Conservation (phyloP, 371 early-diverging fungal genomes). For the Catenaria anguillulae region DNA sequence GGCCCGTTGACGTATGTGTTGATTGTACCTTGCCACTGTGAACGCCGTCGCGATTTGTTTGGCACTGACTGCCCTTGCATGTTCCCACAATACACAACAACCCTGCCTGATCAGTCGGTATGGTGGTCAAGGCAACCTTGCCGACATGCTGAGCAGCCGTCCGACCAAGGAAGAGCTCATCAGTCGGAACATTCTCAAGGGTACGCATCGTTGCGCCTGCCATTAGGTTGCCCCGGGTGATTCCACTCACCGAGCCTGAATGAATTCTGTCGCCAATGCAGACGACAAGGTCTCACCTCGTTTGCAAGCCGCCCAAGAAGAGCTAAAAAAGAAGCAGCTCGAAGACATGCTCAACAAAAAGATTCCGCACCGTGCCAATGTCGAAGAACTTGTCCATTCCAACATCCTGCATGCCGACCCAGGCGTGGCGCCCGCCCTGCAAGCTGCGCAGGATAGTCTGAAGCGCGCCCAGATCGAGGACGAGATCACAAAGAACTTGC, state of each 20-base stretch:
- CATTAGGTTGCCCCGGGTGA: no score
- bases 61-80: no score
- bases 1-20: background rate
- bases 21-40: no score
- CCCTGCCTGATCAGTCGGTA: background rate
- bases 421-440: background rate
- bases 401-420: slow-evolving; percentile 1
- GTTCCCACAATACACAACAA: no score
- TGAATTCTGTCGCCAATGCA: no score
- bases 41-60: no score
- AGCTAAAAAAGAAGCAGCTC: slow-evolving; percentile 4
- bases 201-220: no score
- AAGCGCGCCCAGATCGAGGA: slow-evolving; percentile 3
- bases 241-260: no score
- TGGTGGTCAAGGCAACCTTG: background rate
- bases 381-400: background rate
- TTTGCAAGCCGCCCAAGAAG: background rate
- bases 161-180: slow-evolving; percentile 7
- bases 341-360: slow-evolving; percentile 2
- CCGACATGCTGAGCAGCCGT: background rate
- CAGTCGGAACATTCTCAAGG: slow-evolving; percentile 4
- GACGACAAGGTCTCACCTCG: slow-evolving; percentile 3
- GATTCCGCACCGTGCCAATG: background rate
- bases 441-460: background rate
- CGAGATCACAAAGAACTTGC: background rate